Evolutionary conservation across 169 alveolate genomes (phyloP).

Genomic region (Cryptosporidium canis): DNA sequence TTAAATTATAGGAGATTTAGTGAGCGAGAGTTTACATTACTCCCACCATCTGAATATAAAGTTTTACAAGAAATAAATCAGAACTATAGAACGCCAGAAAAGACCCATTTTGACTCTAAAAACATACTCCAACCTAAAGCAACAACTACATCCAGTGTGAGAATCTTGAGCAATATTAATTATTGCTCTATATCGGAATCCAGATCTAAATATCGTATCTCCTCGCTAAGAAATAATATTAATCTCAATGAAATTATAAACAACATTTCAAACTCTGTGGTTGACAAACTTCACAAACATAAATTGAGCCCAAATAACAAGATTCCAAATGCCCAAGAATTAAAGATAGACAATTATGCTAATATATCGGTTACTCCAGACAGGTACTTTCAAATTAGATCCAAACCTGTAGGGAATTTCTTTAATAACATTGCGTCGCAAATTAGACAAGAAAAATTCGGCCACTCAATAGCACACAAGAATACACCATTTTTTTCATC

Average conservation of each 20-base stretch:
- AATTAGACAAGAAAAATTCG: not conserved
- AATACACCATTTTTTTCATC: conserved; percentile 9
- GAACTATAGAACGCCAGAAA: not conserved
- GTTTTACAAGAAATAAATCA: not conserved
- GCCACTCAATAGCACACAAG: not conserved
- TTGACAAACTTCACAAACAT: not conserved
- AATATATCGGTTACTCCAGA: not conserved
- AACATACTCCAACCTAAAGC: not conserved
- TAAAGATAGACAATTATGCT: not conserved
- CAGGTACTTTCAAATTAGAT: conserved; percentile 12
- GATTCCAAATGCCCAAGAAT: not conserved
- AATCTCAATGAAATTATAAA: conserved; percentile 7
- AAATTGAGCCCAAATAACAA: not conserved
- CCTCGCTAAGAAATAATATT: not conserved
- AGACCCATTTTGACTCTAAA: not conserved
- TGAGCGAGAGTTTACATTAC: not conserved
- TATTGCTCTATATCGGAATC: not conserved
- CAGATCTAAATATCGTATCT: not conserved
- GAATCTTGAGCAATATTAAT: not conserved
- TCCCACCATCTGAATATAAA: conserved; percentile 17
- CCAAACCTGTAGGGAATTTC: not conserved
- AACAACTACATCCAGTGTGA: not conserved
- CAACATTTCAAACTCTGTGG: conserved; percentile 10
- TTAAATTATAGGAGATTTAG: not conserved
- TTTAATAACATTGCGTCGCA: not conserved